Conservation (phyloP, 2,329 filamentous ascomycete species). For the Leptographium procerum region DNA sequence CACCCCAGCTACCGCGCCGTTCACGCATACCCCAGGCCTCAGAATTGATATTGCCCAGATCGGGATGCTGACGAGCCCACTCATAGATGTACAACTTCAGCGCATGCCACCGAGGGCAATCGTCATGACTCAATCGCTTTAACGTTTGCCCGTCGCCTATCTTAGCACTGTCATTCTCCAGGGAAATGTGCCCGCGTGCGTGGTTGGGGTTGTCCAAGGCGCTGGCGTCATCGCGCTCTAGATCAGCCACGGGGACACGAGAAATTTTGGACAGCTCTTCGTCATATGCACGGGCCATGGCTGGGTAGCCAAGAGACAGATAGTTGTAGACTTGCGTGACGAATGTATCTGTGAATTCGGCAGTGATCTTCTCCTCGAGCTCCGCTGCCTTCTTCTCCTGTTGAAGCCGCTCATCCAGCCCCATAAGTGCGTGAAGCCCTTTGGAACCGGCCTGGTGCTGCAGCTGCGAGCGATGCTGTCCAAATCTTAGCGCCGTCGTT, state of each 20-base stretch:
- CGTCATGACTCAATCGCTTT: slow-evolving; percentile 29
- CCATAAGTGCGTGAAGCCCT: slow-evolving; percentile 31
- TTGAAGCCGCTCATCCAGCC: slow-evolving; percentile 38
- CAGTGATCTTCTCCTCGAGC: slow-evolving; percentile 39
- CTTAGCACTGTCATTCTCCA: slow-evolving; percentile 31
- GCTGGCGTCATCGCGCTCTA: slow-evolving; percentile 58
- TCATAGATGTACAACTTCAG: slow-evolving; percentile 74
- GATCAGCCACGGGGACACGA: slow-evolving; percentile 53
- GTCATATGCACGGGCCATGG: slow-evolving; percentile 72
- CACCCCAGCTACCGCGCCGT: slow-evolving; percentile 61
- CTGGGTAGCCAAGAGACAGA: slow-evolving; percentile 81
- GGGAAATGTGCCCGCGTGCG: slow-evolving; percentile 68
- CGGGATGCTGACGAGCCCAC: slow-evolving; percentile 81
- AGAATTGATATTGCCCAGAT: slow-evolving; percentile 49
- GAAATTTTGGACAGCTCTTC: slow-evolving; percentile 76
- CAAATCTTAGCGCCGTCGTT: background rate
- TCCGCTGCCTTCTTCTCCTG: slow-evolving; percentile 39
- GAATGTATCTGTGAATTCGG: slow-evolving; percentile 72
- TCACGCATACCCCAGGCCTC: slow-evolving; percentile 58
- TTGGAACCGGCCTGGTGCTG: slow-evolving; percentile 23
- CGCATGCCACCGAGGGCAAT: slow-evolving; percentile 68
- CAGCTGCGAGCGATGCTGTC: slow-evolving; percentile 9
- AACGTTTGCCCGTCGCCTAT: background rate
- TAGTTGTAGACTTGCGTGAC: slow-evolving; percentile 97
- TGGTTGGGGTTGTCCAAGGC: slow-evolving; percentile 27